Percentiles rank a stretch among this genome's conserved stretches.
Conservation (phyloP, 805 yeast genomes). For the Ogataea naganishii region DNA sequence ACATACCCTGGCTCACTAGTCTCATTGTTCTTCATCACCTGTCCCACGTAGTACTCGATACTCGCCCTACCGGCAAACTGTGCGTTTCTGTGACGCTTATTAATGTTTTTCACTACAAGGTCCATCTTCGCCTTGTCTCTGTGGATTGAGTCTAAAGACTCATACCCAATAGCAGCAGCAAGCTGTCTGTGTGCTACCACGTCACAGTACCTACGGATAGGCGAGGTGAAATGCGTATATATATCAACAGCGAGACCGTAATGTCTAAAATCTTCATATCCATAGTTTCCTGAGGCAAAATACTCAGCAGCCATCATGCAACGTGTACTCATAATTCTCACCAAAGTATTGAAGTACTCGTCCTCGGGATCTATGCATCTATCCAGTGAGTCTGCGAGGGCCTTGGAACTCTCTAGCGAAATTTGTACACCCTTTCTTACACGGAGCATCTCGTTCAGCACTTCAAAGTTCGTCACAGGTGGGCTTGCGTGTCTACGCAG, state of each 20-base stretch:
- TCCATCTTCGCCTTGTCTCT: slow-evolving; percentile 90
- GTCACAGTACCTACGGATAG: slow-evolving; percentile 96
- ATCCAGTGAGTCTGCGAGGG: slow-evolving; percentile 90
- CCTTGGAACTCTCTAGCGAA: slow-evolving; percentile 77
- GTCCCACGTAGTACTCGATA: slow-evolving; percentile 96
- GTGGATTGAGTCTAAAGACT: slow-evolving; percentile 69
- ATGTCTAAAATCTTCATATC: slow-evolving; percentile 88
- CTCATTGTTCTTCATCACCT: slow-evolving; percentile 84
- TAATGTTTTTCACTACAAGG: slow-evolving; percentile 77
- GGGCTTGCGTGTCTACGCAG: slow-evolving; percentile 97
- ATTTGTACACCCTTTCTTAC: slow-evolving; percentile 69
- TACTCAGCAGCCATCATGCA: slow-evolving; percentile 99
- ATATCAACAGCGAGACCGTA: slow-evolving; percentile 97
- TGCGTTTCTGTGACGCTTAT: slow-evolving; percentile 92
- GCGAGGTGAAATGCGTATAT: slow-evolving; percentile 97
- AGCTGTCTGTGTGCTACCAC: slow-evolving; percentile 94
- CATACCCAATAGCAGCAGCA: slow-evolving; percentile 97
- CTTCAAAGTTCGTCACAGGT: slow-evolving; percentile 87
- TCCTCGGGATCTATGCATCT: slow-evolving; percentile 76
- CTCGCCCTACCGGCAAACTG: slow-evolving; percentile 99
- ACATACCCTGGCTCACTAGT: slow-evolving; percentile 81
- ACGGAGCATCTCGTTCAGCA: slow-evolving; percentile 79
- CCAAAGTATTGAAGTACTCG: slow-evolving; percentile 84
- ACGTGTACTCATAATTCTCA: slow-evolving; percentile 95
- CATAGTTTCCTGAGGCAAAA: slow-evolving; percentile 82